Evolutionary conservation across 169 alveolate species (phyloP).

Genomic region (Plasmodium gaboni): DNA sequence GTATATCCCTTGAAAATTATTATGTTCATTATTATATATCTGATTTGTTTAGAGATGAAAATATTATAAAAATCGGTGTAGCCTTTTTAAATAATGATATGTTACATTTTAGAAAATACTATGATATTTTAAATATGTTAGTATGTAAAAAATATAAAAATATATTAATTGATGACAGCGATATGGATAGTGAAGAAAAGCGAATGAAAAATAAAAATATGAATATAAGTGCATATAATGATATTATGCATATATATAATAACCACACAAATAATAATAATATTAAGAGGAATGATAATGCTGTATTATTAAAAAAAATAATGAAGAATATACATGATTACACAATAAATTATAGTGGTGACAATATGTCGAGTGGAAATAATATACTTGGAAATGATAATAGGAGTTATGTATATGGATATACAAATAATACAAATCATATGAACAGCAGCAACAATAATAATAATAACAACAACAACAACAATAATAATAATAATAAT

Average conservation of each 20-base stretch:
- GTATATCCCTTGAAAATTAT: constrained; percentile 47
- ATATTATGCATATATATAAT: too few species aligned
- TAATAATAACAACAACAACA: background rate
- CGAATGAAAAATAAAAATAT: background rate
- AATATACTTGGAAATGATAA: background rate
- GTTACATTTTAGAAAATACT: constrained; percentile 55
- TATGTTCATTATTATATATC: constrained; percentile 54
- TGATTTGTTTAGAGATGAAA: constrained; percentile 50
- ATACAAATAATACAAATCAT: background rate
- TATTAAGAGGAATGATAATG: background rate
- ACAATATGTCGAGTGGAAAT: too few species aligned
- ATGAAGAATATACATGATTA: background rate
- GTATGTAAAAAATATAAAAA: constrained; percentile 18
- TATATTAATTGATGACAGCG: constrained; percentile 8
- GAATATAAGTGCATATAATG: background rate
- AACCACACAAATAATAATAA: background rate
- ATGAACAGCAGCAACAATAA: background rate
- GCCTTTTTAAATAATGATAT: constrained; percentile 65
- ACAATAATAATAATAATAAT: background rate
- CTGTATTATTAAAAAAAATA: constrained; percentile 12
- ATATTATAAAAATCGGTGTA: constrained; percentile 65
- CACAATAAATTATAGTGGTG: too few species aligned
- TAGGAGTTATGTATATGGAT: background rate
- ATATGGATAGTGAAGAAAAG: background rate
- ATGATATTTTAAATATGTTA: constrained; percentile 41